phyloP scores from a whole-genome alignment of 495 filamentous ascomycete species.

The Pyrenopolyporus hunteri region DNA sequence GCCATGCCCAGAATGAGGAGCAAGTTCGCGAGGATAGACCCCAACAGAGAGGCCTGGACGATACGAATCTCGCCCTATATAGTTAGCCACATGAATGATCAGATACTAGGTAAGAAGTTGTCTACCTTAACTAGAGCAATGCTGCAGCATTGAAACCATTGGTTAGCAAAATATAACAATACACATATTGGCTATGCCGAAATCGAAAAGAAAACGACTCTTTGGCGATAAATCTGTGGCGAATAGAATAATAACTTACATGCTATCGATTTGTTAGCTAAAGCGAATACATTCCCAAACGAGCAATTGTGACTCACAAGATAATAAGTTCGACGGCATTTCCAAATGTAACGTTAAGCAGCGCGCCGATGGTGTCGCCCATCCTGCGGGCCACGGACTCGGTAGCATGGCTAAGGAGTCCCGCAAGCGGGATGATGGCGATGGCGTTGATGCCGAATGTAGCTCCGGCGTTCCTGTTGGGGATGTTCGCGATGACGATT shows the following conservation, averaged over 20 bases:
- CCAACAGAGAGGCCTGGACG: slow-evolving; percentile 86
- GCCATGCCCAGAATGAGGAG: slow-evolving; percentile 90
- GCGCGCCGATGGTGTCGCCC: slow-evolving; percentile 79
- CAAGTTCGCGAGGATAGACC: slow-evolving; percentile 86
- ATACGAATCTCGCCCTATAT: slow-evolving; percentile 79
- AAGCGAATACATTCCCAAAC: background rate
- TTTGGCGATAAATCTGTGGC: background rate
- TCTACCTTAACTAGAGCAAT: slow-evolving; percentile 69
- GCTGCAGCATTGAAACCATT: slow-evolving; percentile 43
- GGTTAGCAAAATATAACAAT: slow-evolving; percentile 19
- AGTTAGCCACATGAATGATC: slow-evolving; percentile 40
- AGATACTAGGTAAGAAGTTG: background rate
- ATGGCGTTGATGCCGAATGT: slow-evolving; percentile 83
- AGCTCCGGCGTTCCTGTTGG: slow-evolving; percentile 41
- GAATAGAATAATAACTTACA: slow-evolving; percentile 37
- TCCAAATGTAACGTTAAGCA: slow-evolving; percentile 87
- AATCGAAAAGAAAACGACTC: background rate
- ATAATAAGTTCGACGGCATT: slow-evolving; percentile 92
- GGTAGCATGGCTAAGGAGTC: slow-evolving; percentile 80
- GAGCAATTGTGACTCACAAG: slow-evolving; percentile 56
- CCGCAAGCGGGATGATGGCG: slow-evolving; percentile 82
- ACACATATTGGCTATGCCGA: too few species aligned
- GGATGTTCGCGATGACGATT: slow-evolving; percentile 65
- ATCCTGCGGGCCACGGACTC: slow-evolving; percentile 77
- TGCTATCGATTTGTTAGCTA: slow-evolving; percentile 38